Percentiles rank a stretch among this genome's conserved stretches.
Conservation (phyloP, 345 rosid genomes). For the Moringa oleifera region DNA sequence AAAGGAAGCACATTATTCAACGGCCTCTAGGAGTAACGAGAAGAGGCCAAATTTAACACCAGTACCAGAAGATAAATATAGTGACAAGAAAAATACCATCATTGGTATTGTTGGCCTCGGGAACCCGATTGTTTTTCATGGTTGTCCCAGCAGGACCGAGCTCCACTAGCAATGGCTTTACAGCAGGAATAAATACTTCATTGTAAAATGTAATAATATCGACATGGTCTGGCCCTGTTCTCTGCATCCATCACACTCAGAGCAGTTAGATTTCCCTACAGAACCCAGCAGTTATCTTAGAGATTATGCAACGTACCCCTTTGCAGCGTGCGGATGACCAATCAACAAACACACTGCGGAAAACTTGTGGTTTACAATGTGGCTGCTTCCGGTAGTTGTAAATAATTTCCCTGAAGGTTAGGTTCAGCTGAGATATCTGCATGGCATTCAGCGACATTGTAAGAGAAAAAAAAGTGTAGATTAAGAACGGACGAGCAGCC, state of each 20-base stretch:
- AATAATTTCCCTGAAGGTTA: slow-evolving; percentile 82
- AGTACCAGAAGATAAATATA: background rate
- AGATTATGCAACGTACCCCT: slow-evolving; percentile 16
- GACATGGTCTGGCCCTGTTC: slow-evolving; percentile 76
- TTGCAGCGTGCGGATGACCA: slow-evolving; percentile 52
- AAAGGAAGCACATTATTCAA: slow-evolving; percentile 14
- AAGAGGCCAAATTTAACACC: too few species aligned
- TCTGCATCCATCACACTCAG: slow-evolving; percentile 44
- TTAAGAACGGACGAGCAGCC: too few species aligned
- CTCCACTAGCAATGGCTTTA: slow-evolving; percentile 80
- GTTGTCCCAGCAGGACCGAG: slow-evolving; percentile 58
- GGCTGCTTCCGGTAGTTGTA: slow-evolving; percentile 91
- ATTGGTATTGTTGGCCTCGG: slow-evolving; percentile 50
- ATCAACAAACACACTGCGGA: slow-evolving; percentile 78
- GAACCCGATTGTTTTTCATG: slow-evolving; percentile 28
- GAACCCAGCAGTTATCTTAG: too few species aligned
- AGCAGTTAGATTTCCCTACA: slow-evolving; percentile 20
- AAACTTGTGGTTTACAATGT: slow-evolving; percentile 89
- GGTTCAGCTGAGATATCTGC: slow-evolving; percentile 80
- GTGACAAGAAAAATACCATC: slow-evolving; percentile 40
- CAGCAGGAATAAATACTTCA: slow-evolving; percentile 73
- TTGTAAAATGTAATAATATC: slow-evolving; percentile 94
- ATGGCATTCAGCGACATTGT: slow-evolving; percentile 22
- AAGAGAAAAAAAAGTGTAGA: slow-evolving; percentile 12
- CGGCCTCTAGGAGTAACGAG: too few species aligned